Evolutionary conservation across 208 protist species (phyloP), one percentile per base, ranked within the genome.

Genomic region (Wallacemonas collosoma): DNA sequence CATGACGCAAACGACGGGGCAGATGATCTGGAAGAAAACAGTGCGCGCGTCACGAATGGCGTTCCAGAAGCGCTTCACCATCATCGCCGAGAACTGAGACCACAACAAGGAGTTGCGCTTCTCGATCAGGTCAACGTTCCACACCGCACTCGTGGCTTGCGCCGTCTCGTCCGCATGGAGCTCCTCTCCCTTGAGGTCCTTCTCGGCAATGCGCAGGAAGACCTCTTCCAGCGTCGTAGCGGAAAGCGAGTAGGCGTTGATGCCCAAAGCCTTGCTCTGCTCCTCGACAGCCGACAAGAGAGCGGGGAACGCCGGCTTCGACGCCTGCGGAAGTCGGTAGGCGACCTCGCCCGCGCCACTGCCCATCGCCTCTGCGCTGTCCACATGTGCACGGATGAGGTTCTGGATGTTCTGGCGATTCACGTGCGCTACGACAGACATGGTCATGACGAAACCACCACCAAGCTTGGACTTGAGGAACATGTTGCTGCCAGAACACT

Each of bases 171-270:
- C 67, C 41, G 39, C 61, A 45, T 38, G 50, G 3, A 54, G 63
- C 26, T 63, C 40, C 44, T 58, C 66, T 39, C 35, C 17, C 26
- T 41, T 54, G 63, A 44, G 43, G 56, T 54, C 70, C 69, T 55
- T 78, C 65, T 83, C 61, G 39, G 81, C 83, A 53, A 93, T 81
- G 43, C 74, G 55, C 17, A 95, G 51, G 65, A 95, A 95, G 3
- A 93, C 75, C 66, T 95, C 83, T 73, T 95, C 90, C 41, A 95
- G 67, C 39, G 88, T 91, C 12, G 89, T 93, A 36, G 78, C 81
- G 41, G 85, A 84, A 26, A 95, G 67, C 36, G 83, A 79, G 77
- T 88, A 93, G 11, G 48, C 72, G 55, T 66, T 58, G 47, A 93
- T 79, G 40, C 87, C 80, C 3, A 85, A 60, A 5, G 51, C 17